Base-by-base conservation (phyloP, 2,329 filamentous ascomycete species). In the Fusarium euwallaceae region DNA sequence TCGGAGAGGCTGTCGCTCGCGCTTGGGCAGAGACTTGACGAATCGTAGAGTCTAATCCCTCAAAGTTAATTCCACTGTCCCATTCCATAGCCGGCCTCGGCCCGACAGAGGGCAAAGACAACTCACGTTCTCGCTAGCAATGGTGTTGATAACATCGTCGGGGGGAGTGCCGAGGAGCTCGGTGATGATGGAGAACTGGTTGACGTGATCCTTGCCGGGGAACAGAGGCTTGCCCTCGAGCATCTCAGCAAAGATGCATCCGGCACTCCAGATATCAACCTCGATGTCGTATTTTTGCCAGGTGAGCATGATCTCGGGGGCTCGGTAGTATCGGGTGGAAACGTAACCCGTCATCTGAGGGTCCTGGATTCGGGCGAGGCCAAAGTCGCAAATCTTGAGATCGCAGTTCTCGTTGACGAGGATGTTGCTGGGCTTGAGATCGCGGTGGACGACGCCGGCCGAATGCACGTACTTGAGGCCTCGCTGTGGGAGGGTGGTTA, bases 261-360 rank as follows among this genome's bases (percentile, higher is more conserved):
- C 97, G 20, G 96, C 96, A 83, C 97, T 98, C 97, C 97, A 99
- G 82, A 99, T 98, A 83, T 99, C 97, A 68, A 99, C 97, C 86
- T 98, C 97, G 58, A 98, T 92, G 79, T 99, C 97, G 86, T 99
- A 99, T 87, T 99, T 99, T 88, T 99, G 97, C 97, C 97, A 99
- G 75, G 97, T 98, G 82, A 99, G 95, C 97, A 99, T 99, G 82
- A 99, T 99, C 85, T 99, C 97, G 20, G 97, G 97, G 10, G 97
- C 97, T 81, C 97, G 92, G 89, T 99, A 99, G 89, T 99, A 99
- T 88, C 97, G 90, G 72, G 97, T 99, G 58, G 97, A 98, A 71
- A 99, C 97, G 82, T 99, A 99, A 78, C 97, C 97, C 48, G 97
- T 99, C 97, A 99, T 99, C 86, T 99, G 97, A 39, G 97, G 97